Percentiles rank a stretch among this genome's conserved stretches.
Conservation (phyloP, 2,329 filamentous ascomycete genomes). For the Leptographium lundbergii region DNA sequence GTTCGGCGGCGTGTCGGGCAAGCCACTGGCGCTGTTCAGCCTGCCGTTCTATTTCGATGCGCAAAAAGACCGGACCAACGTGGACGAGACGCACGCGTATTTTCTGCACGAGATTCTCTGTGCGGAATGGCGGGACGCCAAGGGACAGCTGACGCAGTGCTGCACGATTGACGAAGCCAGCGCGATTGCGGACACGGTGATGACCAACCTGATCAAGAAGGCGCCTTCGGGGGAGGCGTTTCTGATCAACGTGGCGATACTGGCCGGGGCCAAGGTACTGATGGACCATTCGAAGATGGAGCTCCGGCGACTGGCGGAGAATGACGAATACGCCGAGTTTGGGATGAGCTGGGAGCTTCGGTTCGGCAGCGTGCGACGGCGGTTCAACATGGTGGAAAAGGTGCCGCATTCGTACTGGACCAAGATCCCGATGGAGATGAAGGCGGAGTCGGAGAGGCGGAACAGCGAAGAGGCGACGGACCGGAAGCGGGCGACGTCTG, state of each 20-base stretch:
- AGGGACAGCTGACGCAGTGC: constrained; percentile 27
- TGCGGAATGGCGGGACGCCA: constrained; percentile 37
- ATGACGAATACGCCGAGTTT: constrained; percentile 31
- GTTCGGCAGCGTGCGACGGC: constrained; percentile 38
- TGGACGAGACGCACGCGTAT: constrained; percentile 42
- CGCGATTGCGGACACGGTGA: constrained; percentile 39
- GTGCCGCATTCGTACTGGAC: constrained; percentile 21
- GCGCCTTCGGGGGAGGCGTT: constrained; percentile 41
- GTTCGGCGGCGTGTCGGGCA: not conserved
- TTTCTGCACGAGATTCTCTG: constrained; percentile 38
- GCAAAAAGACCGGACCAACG: constrained; percentile 34
- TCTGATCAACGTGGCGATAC: constrained; percentile 44
- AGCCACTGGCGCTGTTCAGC: not conserved
- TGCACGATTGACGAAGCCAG: constrained; percentile 39
- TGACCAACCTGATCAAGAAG: constrained; percentile 35
- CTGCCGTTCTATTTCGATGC: not conserved
- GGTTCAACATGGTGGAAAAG: constrained; percentile 38
- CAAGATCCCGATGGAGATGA: too few species aligned
- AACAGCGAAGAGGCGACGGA: too few species aligned
- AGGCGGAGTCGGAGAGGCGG: too few species aligned
- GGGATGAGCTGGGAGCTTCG: constrained; percentile 41
- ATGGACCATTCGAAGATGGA: constrained; percentile 28
- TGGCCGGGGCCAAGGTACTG: constrained; percentile 40
- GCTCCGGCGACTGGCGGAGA: constrained; percentile 30
- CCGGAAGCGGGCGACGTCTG: too few species aligned